These are phyloP conservation scores for Apiotrichum veenhuisii DNA, from an alignment of 1,284 basidiomycete genomes.

Conservation along the genomic window DNA sequence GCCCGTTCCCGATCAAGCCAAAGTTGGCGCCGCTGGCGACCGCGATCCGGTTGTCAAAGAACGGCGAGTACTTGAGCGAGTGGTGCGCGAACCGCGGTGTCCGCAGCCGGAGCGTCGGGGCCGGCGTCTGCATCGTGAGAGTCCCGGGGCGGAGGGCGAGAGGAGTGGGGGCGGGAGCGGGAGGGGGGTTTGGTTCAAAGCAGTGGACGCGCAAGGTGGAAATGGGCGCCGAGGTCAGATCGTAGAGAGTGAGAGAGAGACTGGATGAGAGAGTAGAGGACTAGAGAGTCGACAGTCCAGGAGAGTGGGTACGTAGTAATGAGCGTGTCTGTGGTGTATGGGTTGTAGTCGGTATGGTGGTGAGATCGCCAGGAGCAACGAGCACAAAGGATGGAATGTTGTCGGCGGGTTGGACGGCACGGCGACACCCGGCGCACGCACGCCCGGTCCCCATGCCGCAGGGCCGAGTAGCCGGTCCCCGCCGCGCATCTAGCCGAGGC, in stretches of 20 bases:
- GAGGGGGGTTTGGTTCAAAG: too few species aligned
- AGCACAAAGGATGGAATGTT: too few species aligned
- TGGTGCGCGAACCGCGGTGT: slow-evolving; percentile 88
- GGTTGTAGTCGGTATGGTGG: too few species aligned
- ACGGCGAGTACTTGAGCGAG: slow-evolving; percentile 84
- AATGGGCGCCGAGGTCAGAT: too few species aligned
- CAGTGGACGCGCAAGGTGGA: too few species aligned
- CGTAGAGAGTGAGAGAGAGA: too few species aligned
- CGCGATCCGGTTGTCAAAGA: slow-evolving; percentile 74
- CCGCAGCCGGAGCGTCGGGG: slow-evolving; percentile 19
- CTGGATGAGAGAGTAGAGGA: too few species aligned
- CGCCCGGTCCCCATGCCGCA: not conserved
- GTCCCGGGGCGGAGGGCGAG: not conserved
- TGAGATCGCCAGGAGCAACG: too few species aligned
- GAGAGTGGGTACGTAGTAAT: too few species aligned
- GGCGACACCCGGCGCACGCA: not conserved
- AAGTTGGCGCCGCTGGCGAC: slow-evolving; percentile 90
- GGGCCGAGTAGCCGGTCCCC: not conserved
- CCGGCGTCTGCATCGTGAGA: slow-evolving; percentile 6
- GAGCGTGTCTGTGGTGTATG: too few species aligned
- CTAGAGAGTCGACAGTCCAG: too few species aligned
- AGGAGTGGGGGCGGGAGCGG: too few species aligned
- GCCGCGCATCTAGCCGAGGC: not conserved
- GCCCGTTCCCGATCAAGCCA: slow-evolving; percentile 90
- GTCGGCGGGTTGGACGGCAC: not conserved